Evolutionary conservation across 192 early-diverging fungal species (phyloP).

Genomic region (Entrophospora sp.): DNA sequence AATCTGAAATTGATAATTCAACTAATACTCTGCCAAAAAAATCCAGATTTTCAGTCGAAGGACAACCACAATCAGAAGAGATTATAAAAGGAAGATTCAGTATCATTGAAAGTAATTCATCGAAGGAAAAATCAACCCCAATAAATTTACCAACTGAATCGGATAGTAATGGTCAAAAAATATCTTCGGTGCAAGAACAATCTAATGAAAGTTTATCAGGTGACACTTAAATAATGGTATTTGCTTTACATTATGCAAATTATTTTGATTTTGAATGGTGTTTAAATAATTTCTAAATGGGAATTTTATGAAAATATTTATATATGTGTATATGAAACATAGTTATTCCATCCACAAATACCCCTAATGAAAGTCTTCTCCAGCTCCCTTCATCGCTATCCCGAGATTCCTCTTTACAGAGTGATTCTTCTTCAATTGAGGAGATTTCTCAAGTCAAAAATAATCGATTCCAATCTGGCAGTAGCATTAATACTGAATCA

Average conservation of each 20-base stretch:
- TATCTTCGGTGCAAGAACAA: conserved; percentile 10
- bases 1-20: neutral
- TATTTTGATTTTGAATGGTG: neutral
- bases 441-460: neutral
- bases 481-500: neutral
- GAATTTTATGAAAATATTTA: neutral
- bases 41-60: conserved; percentile 37
- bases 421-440: no score
- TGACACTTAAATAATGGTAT: conserved; percentile 20
- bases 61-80: conserved; percentile 27
- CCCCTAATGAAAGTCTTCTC: neutral
- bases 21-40: conserved; percentile 26
- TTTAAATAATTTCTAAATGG: neutral
- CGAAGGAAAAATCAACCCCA: neutral
- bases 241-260: neutral
- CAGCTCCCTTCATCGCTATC: no score
- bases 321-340: neutral
- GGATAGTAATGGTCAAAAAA: conserved; percentile 15
- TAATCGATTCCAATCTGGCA: neutral
- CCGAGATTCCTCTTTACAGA: no score
- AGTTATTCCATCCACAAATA: neutral
- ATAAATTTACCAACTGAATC: conserved; percentile 10
- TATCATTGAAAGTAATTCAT: conserved; percentile 38
- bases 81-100: conserved; percentile 71
- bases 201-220: conserved; percentile 17